Evolutionary conservation across 768 basidiomycete genomes (phyloP), one percentile per base, ranked within the genome.

Genomic region (Boletus subparvulus): DNA sequence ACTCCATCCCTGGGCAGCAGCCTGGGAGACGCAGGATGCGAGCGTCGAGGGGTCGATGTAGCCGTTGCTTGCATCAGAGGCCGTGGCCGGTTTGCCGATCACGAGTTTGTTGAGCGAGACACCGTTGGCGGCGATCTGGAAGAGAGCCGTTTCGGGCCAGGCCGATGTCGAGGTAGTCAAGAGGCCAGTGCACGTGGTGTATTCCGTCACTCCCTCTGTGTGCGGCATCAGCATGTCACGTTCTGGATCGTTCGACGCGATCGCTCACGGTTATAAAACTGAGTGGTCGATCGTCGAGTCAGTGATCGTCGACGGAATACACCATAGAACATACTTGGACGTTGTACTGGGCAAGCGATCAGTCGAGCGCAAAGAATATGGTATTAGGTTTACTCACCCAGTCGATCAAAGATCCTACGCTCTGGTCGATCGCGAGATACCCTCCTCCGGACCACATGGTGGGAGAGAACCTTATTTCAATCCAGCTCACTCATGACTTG

Each of bases 1-100:
- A 85, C 85, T 80, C 89, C 89, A 91, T 30, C 87, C 88, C 55
- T 78, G 55, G n/a, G 60, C 64, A 61, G 83, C 80, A 0, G 86
- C 90, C 68, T 84, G 74, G 17, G 76, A 62, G 32, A 90, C 73
- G 65, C 90, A 92, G 3, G 70, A 68, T 0, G 84, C 80, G 19
- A 92, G 75, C 16, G 79, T 80, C 2, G 77, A 69, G 2, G 86
- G 76, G 35, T 72, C 74, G 61, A 92, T 84, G 71, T 80, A 90
- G 8, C 86, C 79, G 35, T 75, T 81, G 47, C 49, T 74, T 1
- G 82, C 80, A 28, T 79, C 78, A 4, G 63, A 64, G 1, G 67
- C 35, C 26, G 69, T 77, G 2, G 72, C 76, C 9, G 82, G 83
- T 66, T 84, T 84, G 0, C 83, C 83, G 57, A 84, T 82, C 54